Conservation (phyloP, 2,329 filamentous ascomycete genomes). For the Ceratocystis albifundus region DNA sequence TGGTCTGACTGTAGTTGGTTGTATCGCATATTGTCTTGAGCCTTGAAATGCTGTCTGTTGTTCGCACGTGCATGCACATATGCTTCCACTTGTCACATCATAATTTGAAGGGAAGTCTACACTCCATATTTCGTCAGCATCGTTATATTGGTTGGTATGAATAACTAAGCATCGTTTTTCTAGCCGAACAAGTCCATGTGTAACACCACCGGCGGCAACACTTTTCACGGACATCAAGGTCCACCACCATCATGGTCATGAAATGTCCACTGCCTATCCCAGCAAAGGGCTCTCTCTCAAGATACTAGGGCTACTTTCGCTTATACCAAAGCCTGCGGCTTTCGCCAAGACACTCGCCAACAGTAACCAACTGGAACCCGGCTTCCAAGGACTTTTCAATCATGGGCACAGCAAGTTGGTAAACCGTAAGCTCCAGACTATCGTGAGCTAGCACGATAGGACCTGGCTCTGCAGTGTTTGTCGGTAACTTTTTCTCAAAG, state of each 20-base stretch:
- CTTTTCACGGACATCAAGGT: background rate
- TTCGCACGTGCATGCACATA: background rate
- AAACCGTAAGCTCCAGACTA: constrained; percentile 38
- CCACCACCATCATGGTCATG: constrained; percentile 3
- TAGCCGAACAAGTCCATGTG: constrained; percentile 1
- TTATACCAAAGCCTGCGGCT: constrained; percentile 43
- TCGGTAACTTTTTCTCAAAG: constrained; percentile 26
- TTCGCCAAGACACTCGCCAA: constrained; percentile 43
- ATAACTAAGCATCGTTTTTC: background rate
- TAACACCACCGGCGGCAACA: background rate
- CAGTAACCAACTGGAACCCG: constrained; percentile 25
- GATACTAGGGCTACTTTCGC: constrained; percentile 8
- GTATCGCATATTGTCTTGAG: background rate
- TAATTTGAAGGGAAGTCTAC: background rate
- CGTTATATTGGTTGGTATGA: background rate
- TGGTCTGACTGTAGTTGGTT: background rate
- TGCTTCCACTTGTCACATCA: constrained; percentile 4
- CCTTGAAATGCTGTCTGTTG: background rate
- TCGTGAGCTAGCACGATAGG: constrained; percentile 45
- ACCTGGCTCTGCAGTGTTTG: constrained; percentile 27
- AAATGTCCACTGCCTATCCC: background rate
- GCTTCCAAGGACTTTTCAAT: constrained; percentile 20
- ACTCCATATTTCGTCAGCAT: background rate
- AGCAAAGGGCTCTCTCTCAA: background rate
- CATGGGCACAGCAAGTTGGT: constrained; percentile 30